phyloP scores from a whole-genome alignment of 306 rosid genomes.

The Ceratonia siliqua region DNA sequence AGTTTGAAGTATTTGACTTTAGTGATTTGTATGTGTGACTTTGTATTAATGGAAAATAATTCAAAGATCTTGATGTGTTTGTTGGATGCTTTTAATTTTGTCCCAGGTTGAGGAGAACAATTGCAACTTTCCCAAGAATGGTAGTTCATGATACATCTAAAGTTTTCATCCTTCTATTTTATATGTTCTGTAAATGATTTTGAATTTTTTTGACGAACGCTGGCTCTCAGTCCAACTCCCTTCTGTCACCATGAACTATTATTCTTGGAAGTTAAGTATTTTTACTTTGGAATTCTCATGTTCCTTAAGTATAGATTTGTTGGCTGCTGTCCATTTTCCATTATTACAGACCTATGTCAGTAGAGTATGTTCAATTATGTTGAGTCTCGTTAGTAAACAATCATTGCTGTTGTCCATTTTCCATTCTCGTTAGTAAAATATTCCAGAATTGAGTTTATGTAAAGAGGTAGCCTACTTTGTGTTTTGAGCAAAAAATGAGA shows the following conservation, averaged over 20 bases:
- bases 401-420: too few relatives aligned
- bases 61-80: neutral
- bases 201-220: too few relatives aligned
- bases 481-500: too few relatives aligned
- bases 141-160: too few relatives aligned
- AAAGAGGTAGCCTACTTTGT: too few relatives aligned
- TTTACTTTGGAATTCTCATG: neutral
- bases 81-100: neutral
- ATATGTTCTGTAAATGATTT: too few relatives aligned
- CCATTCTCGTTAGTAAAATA: too few relatives aligned
- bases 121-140: slow-evolving; percentile 69
- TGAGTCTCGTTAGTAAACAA: neutral
- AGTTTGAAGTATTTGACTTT: too few relatives aligned
- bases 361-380: neutral
- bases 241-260: neutral
- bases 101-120: slow-evolving; percentile 60
- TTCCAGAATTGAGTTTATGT: too few relatives aligned
- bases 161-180: too few relatives aligned
- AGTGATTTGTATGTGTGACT: neutral
- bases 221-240: neutral
- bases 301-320: neutral
- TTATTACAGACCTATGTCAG: neutral
- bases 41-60: neutral
- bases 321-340: neutral
- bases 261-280: too few relatives aligned